Percentiles rank a stretch among this genome's conserved stretches.
Evolutionary conservation across 1,284 basidiomycete species (phyloP).

Genomic region (Lentinula novae-zelandiae): DNA sequence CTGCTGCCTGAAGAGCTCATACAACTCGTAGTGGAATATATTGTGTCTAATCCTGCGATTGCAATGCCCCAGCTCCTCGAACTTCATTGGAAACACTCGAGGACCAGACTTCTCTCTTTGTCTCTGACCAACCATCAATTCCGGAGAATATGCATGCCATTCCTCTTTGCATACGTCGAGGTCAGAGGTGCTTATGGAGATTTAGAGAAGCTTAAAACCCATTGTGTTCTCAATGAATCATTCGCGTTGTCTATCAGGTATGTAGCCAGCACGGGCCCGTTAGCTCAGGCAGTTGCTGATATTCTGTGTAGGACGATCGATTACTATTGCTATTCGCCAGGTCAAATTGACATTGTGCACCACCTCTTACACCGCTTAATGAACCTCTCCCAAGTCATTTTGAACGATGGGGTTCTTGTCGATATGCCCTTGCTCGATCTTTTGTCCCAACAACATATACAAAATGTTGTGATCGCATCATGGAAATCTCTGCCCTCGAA

Average conservation of each 20-base stretch:
- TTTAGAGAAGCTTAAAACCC: not conserved
- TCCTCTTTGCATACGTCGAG: constrained; percentile 7
- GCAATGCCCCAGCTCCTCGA: not conserved
- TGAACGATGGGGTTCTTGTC: not conserved
- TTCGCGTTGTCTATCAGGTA: constrained; percentile 5
- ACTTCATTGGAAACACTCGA: not conserved
- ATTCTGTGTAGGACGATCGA: not conserved
- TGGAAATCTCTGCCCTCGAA: not conserved
- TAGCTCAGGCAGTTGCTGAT: not conserved
- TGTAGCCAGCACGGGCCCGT: not conserved
- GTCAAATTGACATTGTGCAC: not conserved
- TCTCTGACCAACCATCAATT: not conserved
- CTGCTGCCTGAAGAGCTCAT: constrained; percentile 1
- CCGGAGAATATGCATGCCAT: constrained; percentile 2
- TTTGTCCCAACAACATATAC: not conserved
- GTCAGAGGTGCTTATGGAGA: not conserved
- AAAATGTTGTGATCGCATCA: not conserved
- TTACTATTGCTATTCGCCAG: not conserved
- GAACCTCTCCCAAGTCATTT: not conserved
- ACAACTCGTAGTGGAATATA: not conserved
- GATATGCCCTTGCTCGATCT: not conserved
- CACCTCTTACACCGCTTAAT: not conserved
- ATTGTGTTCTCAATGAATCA: not conserved
- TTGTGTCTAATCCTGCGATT: not conserved
- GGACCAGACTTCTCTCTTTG: not conserved